Evolutionary conservation across 352 stramenopile genomes (phyloP).

Genomic region (Globisporangium canariense): DNA sequence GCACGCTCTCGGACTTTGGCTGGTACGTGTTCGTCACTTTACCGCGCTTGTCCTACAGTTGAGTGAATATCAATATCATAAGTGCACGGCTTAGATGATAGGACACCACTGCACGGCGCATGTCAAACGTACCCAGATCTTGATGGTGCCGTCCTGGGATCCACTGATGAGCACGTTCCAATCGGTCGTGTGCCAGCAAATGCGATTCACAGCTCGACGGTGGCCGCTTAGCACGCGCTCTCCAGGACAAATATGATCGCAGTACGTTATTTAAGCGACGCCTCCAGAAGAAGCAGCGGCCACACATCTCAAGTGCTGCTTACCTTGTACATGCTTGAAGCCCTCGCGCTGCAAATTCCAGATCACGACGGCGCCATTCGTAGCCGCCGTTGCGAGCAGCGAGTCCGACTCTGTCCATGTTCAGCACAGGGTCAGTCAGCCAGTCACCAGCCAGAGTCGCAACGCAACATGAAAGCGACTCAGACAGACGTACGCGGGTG

Average conservation of each 20-base stretch:
- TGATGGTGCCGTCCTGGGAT: conserved; percentile 85
- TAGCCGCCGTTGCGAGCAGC: conserved; percentile 81
- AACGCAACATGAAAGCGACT: neutral
- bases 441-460: neutral
- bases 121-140: conserved; percentile 64
- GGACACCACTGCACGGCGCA: neutral
- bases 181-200: conserved; percentile 85
- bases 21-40: conserved; percentile 79
- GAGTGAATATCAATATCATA: neutral
- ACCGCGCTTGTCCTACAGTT: conserved; percentile 59
- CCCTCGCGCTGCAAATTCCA: conserved; percentile 87
- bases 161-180: conserved; percentile 81
- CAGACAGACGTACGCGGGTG: conserved; percentile 58
- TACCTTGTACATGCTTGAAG: conserved; percentile 87
- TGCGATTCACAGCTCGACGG: conserved; percentile 82
- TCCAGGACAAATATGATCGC: conserved; percentile 17
- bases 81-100: too few species aligned
- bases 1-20: conserved; percentile 83
- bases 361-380: conserved; percentile 82
- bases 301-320: neutral
- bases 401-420: conserved; percentile 60
- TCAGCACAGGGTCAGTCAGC: neutral
- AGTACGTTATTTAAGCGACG: neutral
- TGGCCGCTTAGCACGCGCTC: conserved; percentile 80
- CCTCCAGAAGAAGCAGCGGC: neutral